A percentile compares a stretch with the other conserved stretches of the same genome.
phyloP scores from a whole-genome alignment of 495 filamentous ascomycete species.

The Penicillium subrubescens region DNA sequence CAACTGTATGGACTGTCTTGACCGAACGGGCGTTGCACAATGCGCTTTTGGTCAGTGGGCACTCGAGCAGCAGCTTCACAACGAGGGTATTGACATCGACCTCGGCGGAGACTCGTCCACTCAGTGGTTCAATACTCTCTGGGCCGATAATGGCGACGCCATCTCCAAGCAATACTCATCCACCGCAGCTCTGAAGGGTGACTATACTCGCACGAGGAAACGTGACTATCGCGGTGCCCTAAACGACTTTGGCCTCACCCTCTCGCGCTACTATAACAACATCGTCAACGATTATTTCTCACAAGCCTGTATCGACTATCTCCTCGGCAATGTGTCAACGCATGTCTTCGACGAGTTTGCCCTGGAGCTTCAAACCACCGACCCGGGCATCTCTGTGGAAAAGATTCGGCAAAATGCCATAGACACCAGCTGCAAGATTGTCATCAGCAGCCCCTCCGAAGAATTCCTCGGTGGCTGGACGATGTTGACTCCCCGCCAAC shows the following conservation, averaged over 20 bases:
- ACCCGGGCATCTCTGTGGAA: slow-evolving; percentile 81
- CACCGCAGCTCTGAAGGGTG: slow-evolving; percentile 90
- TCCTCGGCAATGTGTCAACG: slow-evolving; percentile 83
- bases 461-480: slow-evolving; percentile 87
- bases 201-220: slow-evolving; percentile 89
- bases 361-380: slow-evolving; percentile 79
- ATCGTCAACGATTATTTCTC: slow-evolving; percentile 97
- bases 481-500: slow-evolving; percentile 66
- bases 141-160: slow-evolving; percentile 87
- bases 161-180: slow-evolving; percentile 73
- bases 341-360: slow-evolving; percentile 91
- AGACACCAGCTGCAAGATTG: slow-evolving; percentile 79
- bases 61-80: slow-evolving; percentile 72
- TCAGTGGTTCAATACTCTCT: slow-evolving; percentile 90
- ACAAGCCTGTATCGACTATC: slow-evolving; percentile 89
- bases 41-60: slow-evolving; percentile 78
- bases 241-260: slow-evolving; percentile 87
- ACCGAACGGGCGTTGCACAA: slow-evolving; percentile 92
- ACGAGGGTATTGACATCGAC: slow-evolving; percentile 72
- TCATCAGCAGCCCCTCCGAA: slow-evolving; percentile 79
- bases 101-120: slow-evolving; percentile 70
- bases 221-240: slow-evolving; percentile 88
- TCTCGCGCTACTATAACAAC: slow-evolving; percentile 69
- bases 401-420: slow-evolving; percentile 87
- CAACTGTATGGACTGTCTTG: slow-evolving; percentile 98